A percentile compares a stretch with the other conserved stretches of the same genome.
These are phyloP conservation scores for Suhomyces xylopsoci DNA, from an alignment of 805 yeast species.

Conservation along the genomic window DNA sequence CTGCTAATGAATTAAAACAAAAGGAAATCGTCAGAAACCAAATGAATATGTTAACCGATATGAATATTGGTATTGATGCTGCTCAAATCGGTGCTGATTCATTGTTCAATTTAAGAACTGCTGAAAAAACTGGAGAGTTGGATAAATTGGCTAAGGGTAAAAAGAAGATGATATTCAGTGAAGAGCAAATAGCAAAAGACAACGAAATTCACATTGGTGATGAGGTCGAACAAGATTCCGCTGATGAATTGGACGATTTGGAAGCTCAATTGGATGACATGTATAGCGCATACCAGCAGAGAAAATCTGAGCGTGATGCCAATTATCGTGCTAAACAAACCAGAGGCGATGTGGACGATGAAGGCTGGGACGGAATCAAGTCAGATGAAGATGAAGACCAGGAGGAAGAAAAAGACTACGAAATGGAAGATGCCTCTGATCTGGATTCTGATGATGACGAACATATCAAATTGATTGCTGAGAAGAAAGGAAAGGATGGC, in stretches of 20 bases:
- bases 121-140: conserved; percentile 82
- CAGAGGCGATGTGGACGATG: conserved; percentile 75
- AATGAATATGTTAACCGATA: conserved; percentile 92
- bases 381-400: conserved; percentile 42
- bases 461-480: conserved; percentile 58
- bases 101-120: conserved; percentile 77
- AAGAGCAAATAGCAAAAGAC: conserved; percentile 52
- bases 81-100: conserved; percentile 75
- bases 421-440: conserved; percentile 39
- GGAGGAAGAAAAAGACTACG: conserved; percentile 42
- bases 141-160: conserved; percentile 75
- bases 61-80: conserved; percentile 91
- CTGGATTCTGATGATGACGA: conserved; percentile 69
- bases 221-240: conserved; percentile 32
- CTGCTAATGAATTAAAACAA: conserved; percentile 76
- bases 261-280: conserved; percentile 81
- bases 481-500: conserved; percentile 32
- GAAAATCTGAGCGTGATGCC: conserved; percentile 66
- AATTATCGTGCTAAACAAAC: conserved; percentile 65
- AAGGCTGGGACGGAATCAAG: conserved; percentile 72
- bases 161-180: conserved; percentile 56
- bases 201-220: conserved; percentile 55
- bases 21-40: conserved; percentile 89
- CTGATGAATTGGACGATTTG: conserved; percentile 60
- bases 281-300: conserved; percentile 70